A percentile compares a stretch with the other conserved stretches of the same genome.
phyloP scores from a whole-genome alignment of 148 eudicot genomes.

The Amaranthus cruentus region DNA sequence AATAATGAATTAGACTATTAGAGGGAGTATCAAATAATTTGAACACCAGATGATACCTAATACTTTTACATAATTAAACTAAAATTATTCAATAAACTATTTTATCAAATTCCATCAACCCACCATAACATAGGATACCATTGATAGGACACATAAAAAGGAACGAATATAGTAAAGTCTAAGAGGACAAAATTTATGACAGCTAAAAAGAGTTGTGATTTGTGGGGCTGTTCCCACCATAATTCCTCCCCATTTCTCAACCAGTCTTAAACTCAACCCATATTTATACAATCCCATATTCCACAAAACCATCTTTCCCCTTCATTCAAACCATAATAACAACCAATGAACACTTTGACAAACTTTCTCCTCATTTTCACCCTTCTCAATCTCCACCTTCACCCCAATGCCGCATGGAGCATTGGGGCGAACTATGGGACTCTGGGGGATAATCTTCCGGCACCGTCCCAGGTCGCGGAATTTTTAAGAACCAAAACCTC shows the following conservation, averaged over 20 bases:
- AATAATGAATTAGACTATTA: not conserved
- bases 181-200: not conserved
- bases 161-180: not conserved
- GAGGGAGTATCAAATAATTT: too few relatives aligned
- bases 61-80: too few relatives aligned
- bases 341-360: too few relatives aligned
- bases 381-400: not conserved
- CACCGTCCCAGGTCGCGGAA: conserved; percentile 65
- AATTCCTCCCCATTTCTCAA: conserved; percentile 7
- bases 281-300: conserved; percentile 15
- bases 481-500: conserved; percentile 51
- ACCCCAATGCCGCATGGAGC: conserved; percentile 15
- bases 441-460: conserved; percentile 57
- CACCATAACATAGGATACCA: conserved; percentile 1
- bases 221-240: conserved; percentile 13
- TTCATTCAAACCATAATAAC: not conserved
- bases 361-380: conserved; percentile 1
- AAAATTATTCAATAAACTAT: too few relatives aligned
- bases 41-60: too few relatives aligned
- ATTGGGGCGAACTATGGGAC: conserved; percentile 75
- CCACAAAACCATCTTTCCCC: not conserved
- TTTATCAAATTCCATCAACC: too few relatives aligned
- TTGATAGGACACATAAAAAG: not conserved
- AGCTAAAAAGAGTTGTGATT: not conserved
- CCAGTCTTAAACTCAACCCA: conserved; percentile 1